A percentile compares a stretch with the other conserved stretches of the same genome.
Evolutionary conservation across 768 basidiomycete genomes (phyloP).

Genomic region (Tubosaeta brunneosetosa): DNA sequence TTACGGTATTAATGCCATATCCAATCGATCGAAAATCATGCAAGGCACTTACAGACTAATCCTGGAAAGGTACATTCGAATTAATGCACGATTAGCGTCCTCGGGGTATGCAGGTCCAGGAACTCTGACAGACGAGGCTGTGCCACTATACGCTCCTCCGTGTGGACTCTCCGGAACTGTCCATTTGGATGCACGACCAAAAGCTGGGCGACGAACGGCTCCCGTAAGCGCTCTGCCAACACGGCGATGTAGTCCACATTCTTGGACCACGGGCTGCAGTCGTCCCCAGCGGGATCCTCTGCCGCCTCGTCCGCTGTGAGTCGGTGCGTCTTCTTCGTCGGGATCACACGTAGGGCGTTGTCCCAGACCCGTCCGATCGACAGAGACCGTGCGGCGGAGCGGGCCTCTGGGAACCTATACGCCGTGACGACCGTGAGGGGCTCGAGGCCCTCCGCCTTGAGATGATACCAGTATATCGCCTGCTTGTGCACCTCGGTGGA

Average conservation of each 20-base stretch:
- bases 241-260: constrained; percentile 2
- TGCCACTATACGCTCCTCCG: constrained; percentile 22
- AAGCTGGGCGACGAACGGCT: constrained; percentile 21
- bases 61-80: not conserved
- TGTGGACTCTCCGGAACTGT: constrained; percentile 16
- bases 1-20: too few relatives aligned
- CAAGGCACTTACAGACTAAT: not conserved
- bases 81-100: constrained; percentile 21
- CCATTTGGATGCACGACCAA: constrained; percentile 21
- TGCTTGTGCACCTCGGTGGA: constrained; percentile 10
- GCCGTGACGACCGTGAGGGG: constrained; percentile 15
- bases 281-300: constrained; percentile 1
- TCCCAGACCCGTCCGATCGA: constrained; percentile 25
- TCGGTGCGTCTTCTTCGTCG: not conserved
- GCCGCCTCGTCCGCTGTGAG: not conserved
- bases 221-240: constrained; percentile 14
- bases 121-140: constrained; percentile 13
- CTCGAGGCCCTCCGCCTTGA: constrained; percentile 19
- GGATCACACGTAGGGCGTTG: constrained; percentile 11
- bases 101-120: constrained; percentile 16
- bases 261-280: constrained; percentile 17
- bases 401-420: constrained; percentile 5
- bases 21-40: not conserved
- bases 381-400: constrained; percentile 1
- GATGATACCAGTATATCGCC: constrained; percentile 12